Conservation (phyloP, 1,284 basidiomycete genomes). For the Wolfiporia cocos region DNA sequence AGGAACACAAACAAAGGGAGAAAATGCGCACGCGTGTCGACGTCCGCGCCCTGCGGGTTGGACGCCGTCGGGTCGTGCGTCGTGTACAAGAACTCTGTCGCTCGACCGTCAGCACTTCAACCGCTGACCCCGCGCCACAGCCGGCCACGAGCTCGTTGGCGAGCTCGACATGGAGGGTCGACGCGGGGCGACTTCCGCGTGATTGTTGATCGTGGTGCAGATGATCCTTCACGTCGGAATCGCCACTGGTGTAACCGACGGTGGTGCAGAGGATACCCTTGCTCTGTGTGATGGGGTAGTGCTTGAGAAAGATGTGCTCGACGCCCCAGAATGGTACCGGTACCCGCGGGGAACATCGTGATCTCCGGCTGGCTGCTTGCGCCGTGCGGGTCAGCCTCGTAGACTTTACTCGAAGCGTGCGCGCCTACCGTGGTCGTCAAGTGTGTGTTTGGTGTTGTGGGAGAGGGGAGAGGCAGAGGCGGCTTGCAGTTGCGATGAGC, state of each 20-base stretch:
- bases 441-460: neutral
- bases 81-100: constrained; percentile 91
- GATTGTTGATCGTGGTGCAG: constrained; percentile 77
- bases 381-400: too few relatives aligned
- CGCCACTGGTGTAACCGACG: constrained; percentile 83
- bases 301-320: constrained; percentile 82
- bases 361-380: constrained; percentile 36
- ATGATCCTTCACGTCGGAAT: constrained; percentile 57
- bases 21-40: constrained; percentile 64
- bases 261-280: constrained; percentile 66
- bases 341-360: constrained; percentile 74
- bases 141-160: constrained; percentile 52
- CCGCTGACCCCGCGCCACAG: neutral
- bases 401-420: too few relatives aligned
- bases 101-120: neutral
- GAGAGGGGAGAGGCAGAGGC: constrained; percentile 11
- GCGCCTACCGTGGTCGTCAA: neutral
- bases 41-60: constrained; percentile 74
- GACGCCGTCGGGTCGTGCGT: constrained; percentile 91
- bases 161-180: constrained; percentile 85
- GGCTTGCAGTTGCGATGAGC: constrained; percentile 8
- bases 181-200: constrained; percentile 89
- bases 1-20: neutral
- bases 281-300: constrained; percentile 62
- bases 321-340: constrained; percentile 81